Percentiles rank a stretch among this genome's conserved stretches.
These are phyloP conservation scores for Drechmeria coniospora DNA, from an alignment of 2,329 filamentous ascomycete genomes.

Conservation along the genomic window DNA sequence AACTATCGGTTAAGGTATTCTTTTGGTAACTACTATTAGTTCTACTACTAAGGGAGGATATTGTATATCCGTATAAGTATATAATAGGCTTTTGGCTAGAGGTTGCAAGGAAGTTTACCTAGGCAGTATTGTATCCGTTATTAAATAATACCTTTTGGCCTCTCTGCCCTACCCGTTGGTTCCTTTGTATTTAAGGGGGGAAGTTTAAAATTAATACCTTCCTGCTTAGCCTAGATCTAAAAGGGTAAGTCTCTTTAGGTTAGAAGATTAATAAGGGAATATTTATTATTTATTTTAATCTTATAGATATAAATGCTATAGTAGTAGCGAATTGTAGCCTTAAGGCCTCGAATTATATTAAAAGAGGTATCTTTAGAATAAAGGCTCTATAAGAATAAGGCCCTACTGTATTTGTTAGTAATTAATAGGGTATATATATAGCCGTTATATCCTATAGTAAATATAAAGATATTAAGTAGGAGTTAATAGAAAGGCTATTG, in stretches of 20 bases:
- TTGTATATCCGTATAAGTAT: neutral
- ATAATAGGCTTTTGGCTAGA: neutral
- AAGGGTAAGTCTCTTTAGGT: neutral
- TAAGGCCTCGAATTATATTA: neutral
- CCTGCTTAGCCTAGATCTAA: neutral
- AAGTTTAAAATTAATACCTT: neutral
- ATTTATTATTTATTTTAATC: neutral
- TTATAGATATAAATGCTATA: neutral
- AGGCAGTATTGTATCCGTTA: neutral
- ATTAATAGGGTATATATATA: neutral
- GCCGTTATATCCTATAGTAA: conserved; percentile 1
- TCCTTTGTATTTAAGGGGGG: conserved; percentile 1
- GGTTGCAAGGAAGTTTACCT: neutral
- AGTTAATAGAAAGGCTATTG: neutral
- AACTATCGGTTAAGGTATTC: neutral
- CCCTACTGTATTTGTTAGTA: neutral
- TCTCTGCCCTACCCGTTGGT: neutral
- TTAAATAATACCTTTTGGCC: conserved; percentile 1
- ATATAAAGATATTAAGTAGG: neutral
- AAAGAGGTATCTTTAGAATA: neutral
- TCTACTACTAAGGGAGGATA: neutral
- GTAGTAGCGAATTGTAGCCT: neutral
- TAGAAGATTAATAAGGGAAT: neutral
- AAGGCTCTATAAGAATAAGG: neutral
- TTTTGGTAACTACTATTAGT: neutral